Conservation (phyloP, 306 rosid species). For the Purshia tridentata region DNA sequence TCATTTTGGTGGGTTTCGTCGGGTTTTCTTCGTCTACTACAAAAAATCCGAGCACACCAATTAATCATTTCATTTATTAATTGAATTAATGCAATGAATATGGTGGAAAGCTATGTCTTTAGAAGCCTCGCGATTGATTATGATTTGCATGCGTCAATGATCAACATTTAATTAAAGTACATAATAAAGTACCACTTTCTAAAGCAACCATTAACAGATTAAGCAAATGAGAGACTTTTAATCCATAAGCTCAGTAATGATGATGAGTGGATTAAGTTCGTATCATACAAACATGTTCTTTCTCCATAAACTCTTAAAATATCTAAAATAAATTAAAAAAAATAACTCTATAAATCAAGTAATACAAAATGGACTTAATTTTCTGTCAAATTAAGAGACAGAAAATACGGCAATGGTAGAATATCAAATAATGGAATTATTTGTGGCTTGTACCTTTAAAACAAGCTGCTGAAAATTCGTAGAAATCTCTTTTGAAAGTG, state of each 20-base stretch:
- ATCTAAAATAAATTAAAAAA: too few relatives aligned
- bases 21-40: background rate
- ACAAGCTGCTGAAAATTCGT: background rate
- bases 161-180: background rate
- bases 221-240: background rate
- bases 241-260: background rate
- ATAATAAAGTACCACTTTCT: background rate
- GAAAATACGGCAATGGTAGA: background rate
- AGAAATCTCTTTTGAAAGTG: slow-evolving; percentile 23
- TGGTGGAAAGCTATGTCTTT: too few relatives aligned
- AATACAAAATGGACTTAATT: too few relatives aligned
- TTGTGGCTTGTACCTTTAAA: background rate
- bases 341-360: too few relatives aligned
- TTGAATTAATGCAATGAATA: too few relatives aligned
- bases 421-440: background rate
- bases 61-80: too few relatives aligned
- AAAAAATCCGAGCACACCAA: too few relatives aligned
- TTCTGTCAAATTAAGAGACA: background rate
- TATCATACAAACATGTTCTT: background rate
- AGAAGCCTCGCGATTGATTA: too few relatives aligned
- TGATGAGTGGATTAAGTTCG: slow-evolving; percentile 4
- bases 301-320: background rate
- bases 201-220: background rate
- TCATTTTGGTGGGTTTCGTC: background rate
- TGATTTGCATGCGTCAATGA: background rate